These are phyloP conservation scores for Gossypium ekmanianum DNA, from an alignment of 345 rosid genomes.

Conservation along the genomic window DNA sequence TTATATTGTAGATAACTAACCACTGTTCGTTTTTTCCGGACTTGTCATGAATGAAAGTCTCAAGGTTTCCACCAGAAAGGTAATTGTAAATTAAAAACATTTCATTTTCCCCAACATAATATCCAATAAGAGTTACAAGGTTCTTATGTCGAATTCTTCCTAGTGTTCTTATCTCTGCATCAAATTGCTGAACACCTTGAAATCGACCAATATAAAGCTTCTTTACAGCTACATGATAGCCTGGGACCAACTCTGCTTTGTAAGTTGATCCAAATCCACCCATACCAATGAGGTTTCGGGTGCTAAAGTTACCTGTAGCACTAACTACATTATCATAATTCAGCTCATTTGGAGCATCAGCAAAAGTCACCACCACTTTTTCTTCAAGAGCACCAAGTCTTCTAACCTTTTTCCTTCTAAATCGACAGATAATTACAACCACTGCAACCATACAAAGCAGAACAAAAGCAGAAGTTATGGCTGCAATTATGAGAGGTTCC, in stretches of 20 bases:
- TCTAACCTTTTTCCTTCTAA: constrained; percentile 29
- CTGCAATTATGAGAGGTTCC: constrained; percentile 29
- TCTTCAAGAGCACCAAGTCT: constrained; percentile 28
- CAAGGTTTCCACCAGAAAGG: constrained; percentile 72
- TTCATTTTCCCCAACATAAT: constrained; percentile 49
- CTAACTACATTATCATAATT: constrained; percentile 50
- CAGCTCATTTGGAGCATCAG: constrained; percentile 49
- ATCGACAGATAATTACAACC: constrained; percentile 20
- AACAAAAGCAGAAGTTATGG: constrained; percentile 34
- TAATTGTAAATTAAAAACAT: constrained; percentile 64
- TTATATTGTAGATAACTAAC: constrained; percentile 55
- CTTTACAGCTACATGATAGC: constrained; percentile 59
- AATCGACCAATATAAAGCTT: constrained; percentile 57
- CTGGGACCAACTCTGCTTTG: constrained; percentile 57
- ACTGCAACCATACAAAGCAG: constrained; percentile 27
- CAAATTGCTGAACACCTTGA: constrained; percentile 62
- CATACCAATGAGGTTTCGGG: constrained; percentile 50
- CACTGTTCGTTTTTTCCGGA: constrained; percentile 36
- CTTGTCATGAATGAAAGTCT: constrained; percentile 54
- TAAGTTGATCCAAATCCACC: constrained; percentile 76
- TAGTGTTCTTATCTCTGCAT: constrained; percentile 64
- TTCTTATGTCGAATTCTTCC: constrained; percentile 60
- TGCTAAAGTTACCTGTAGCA: constrained; percentile 55
- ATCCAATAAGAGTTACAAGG: constrained; percentile 63
- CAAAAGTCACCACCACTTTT: constrained; percentile 52